Conservation (phyloP, 2,329 filamentous ascomycete species). For the Trichoderma citrinoviride region DNA sequence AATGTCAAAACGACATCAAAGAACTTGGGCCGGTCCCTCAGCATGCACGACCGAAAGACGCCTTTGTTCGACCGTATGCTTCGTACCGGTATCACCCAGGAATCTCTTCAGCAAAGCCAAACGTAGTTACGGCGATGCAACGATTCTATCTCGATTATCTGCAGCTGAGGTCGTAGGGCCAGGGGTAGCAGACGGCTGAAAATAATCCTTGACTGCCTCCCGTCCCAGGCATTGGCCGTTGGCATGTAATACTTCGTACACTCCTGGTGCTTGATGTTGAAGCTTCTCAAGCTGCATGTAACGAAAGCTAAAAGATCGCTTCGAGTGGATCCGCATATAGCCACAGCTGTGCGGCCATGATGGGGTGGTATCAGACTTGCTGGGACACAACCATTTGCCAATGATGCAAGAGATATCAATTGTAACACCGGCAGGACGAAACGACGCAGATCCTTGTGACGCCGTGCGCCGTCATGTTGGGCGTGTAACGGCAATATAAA, state of each 20-base stretch:
- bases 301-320: conserved; percentile 3
- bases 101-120: not conserved
- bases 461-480: not conserved
- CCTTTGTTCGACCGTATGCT: not conserved
- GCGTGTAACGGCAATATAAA: not conserved
- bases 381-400: not conserved
- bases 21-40: not conserved
- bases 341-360: not conserved
- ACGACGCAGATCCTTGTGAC: conserved; percentile 7
- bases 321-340: conserved; percentile 1
- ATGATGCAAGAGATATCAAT: not conserved
- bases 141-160: conserved; percentile 21
- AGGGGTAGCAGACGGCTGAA: conserved; percentile 14
- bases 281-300: conserved; percentile 9
- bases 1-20: not conserved
- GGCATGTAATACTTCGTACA: not conserved
- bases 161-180: conserved; percentile 16
- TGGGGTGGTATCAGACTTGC: conserved; percentile 2
- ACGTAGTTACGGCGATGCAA: conserved; percentile 14
- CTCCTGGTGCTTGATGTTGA: not conserved
- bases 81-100: not conserved
- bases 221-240: not conserved
- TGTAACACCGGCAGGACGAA: conserved; percentile 3
- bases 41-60: not conserved
- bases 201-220: not conserved